Conservation (phyloP, 495 filamentous ascomycete genomes). For the Daldinia childiae region DNA sequence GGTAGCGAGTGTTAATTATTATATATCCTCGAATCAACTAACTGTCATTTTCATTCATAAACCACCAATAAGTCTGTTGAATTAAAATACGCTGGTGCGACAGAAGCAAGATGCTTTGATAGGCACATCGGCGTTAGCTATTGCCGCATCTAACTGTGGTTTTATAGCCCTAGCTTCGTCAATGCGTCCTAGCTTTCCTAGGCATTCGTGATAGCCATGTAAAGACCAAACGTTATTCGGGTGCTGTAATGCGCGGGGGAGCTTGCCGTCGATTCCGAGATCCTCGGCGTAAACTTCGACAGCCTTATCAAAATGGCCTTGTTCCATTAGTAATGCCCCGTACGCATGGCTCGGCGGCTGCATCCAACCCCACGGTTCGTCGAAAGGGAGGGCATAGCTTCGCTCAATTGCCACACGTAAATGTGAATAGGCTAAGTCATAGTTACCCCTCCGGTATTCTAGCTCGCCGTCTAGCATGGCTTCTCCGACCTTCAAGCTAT, state of each 20-base stretch:
- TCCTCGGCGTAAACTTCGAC: slow-evolving; percentile 66
- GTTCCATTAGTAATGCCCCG: slow-evolving; percentile 70
- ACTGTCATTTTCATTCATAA: neutral
- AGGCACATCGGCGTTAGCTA: slow-evolving; percentile 66
- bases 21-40: neutral
- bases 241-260: slow-evolving; percentile 68
- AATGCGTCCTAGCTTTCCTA: slow-evolving; percentile 58
- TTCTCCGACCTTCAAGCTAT: slow-evolving; percentile 66
- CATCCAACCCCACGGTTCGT: slow-evolving; percentile 79
- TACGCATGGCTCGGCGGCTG: slow-evolving; percentile 72
- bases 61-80: neutral
- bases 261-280: slow-evolving; percentile 63
- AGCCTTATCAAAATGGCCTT: slow-evolving; percentile 65
- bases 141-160: slow-evolving; percentile 58
- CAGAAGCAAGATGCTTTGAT: slow-evolving; percentile 72
- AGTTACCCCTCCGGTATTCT: slow-evolving; percentile 67
- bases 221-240: slow-evolving; percentile 75
- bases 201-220: slow-evolving; percentile 72
- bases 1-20: neutral
- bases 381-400: slow-evolving; percentile 67
- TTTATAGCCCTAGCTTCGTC: slow-evolving; percentile 61
- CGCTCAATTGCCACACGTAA: slow-evolving; percentile 62
- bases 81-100: slow-evolving; percentile 45
- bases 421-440: slow-evolving; percentile 63
- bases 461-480: slow-evolving; percentile 77